phyloP scores from a whole-genome alignment of 169 alveolate genomes.

The Cryptosporidium sp. region DNA sequence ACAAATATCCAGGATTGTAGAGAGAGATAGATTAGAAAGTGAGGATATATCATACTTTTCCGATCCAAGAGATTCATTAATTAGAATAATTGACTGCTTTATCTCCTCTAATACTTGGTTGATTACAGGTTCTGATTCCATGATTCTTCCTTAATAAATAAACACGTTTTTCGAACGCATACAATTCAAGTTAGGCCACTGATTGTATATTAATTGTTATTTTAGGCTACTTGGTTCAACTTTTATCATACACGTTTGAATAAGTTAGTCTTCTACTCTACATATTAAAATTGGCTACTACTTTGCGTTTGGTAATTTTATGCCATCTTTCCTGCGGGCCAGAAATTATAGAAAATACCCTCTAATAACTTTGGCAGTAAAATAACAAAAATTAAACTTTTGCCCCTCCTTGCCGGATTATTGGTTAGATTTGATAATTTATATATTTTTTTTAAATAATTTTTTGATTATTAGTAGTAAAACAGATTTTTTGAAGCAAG shows the following conservation, averaged over 20 bases:
- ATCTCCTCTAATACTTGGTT: slow-evolving; percentile 57
- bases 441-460: neutral
- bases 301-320: slow-evolving; percentile 34
- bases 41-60: slow-evolving; percentile 62
- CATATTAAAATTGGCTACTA: slow-evolving; percentile 22
- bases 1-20: slow-evolving; percentile 46
- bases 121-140: slow-evolving; percentile 50
- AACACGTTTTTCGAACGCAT: slow-evolving; percentile 7
- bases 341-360: neutral
- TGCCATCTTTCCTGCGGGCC: slow-evolving; percentile 52
- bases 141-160: neutral
- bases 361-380: slow-evolving; percentile 29
- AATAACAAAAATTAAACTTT: slow-evolving; percentile 1
- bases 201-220: slow-evolving; percentile 7
- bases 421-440: neutral
- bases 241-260: slow-evolving; percentile 23
- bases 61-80: slow-evolving; percentile 46
- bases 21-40: slow-evolving; percentile 33
- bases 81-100: slow-evolving; percentile 49
- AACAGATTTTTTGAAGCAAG: neutral
- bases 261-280: slow-evolving; percentile 12
- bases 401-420: slow-evolving; percentile 40
- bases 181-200: slow-evolving; percentile 22
- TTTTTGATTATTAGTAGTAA: neutral
- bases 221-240: slow-evolving; percentile 9